Percentiles rank a stretch among this genome's conserved stretches.
phyloP scores from a whole-genome alignment of 345 rosid genomes.

The Cardiospermum halicacabum region DNA sequence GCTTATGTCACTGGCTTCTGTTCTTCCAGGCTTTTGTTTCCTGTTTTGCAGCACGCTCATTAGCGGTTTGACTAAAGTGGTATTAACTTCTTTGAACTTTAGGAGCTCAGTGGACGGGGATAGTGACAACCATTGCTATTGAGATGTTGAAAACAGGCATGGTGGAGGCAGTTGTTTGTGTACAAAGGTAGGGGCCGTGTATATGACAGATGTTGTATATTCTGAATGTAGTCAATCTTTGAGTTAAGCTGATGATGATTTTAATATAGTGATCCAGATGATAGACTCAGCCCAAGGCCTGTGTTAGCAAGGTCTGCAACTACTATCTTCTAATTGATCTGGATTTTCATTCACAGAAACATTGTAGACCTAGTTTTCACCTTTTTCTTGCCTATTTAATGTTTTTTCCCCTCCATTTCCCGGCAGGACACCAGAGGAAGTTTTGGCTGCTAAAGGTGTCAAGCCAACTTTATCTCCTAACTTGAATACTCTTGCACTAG shows the following conservation, averaged over 20 bases:
- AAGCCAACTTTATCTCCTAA: conserved; percentile 93
- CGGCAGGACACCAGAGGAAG: conserved; percentile 88
- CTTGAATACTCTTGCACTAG: conserved; percentile 77
- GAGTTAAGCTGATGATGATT: neutral
- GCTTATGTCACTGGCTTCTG: neutral
- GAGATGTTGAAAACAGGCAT: conserved; percentile 85
- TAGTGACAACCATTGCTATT: conserved; percentile 89
- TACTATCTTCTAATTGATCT: conserved; percentile 11
- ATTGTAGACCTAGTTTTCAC: conserved; percentile 6
- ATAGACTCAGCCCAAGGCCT: conserved; percentile 86
- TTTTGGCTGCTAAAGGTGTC: conserved; percentile 94
- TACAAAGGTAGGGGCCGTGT: conserved; percentile 59
- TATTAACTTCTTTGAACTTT: conserved; percentile 16
- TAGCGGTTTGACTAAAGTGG: conserved; percentile 7
- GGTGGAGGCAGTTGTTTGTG: conserved; percentile 96
- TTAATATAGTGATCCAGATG: conserved; percentile 74
- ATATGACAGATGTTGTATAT: neutral
- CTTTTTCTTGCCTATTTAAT: conserved; percentile 6
- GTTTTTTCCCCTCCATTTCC: neutral
- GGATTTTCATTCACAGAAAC: conserved; percentile 2
- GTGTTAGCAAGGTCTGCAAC: conserved; percentile 71
- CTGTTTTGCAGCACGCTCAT: neutral
- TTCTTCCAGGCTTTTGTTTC: neutral
- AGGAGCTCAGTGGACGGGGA: conserved; percentile 99
- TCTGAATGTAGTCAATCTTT: neutral